These are phyloP conservation scores for Gaeumannomyces sp. DNA, from an alignment of 2,329 filamentous ascomycete species.

Conservation along the genomic window DNA sequence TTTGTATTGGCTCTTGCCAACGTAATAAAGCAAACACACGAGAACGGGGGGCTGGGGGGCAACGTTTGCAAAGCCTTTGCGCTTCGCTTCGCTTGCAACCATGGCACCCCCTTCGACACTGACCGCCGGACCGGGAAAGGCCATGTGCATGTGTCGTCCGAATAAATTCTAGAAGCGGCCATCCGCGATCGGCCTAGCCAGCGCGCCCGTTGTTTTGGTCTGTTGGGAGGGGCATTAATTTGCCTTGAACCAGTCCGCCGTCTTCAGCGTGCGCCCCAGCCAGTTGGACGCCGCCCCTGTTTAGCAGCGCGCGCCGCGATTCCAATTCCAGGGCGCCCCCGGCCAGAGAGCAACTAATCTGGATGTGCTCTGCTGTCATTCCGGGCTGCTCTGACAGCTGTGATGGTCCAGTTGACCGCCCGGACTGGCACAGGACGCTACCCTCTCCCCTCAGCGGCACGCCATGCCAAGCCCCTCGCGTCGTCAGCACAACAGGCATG, in stretches of 20 bases:
- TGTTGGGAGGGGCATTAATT: too few relatives aligned
- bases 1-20: not conserved
- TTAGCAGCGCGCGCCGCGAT: too few relatives aligned
- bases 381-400: not conserved
- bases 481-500: not conserved
- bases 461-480: not conserved
- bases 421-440: not conserved
- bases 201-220: not conserved
- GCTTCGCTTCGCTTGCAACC: too few relatives aligned
- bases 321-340: too few relatives aligned
- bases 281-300: not conserved
- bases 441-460: not conserved
- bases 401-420: not conserved
- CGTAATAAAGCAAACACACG: not conserved
- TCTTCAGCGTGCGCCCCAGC: not conserved
- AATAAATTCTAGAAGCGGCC: not conserved
- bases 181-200: not conserved
- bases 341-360: not conserved
- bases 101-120: not conserved
- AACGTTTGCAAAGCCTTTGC: not conserved
- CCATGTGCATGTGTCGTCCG: not conserved
- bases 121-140: not conserved
- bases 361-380: not conserved
- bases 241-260: too few relatives aligned
- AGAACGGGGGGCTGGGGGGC: not conserved